phyloP scores from a whole-genome alignment of 352 stramenopile species.

The Stramenopiles sp. region DNA sequence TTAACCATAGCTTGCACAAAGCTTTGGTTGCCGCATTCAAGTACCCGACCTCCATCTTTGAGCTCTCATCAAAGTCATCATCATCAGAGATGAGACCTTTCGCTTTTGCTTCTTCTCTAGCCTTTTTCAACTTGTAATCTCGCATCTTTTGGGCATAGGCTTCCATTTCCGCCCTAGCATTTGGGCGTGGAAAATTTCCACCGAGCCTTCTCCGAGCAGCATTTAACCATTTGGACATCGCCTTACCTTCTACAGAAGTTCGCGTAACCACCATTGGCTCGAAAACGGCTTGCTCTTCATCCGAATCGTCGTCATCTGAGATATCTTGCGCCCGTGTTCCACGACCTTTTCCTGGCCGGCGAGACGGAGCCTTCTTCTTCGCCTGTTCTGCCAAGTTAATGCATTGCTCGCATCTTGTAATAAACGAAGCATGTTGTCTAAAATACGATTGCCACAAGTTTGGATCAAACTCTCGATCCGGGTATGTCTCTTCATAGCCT shows the following conservation, averaged over 20 bases:
- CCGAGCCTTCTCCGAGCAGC: constrained; percentile 66
- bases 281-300: constrained; percentile 49
- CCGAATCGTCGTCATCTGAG: constrained; percentile 65
- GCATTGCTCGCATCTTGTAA: constrained; percentile 81
- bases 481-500: constrained; percentile 52
- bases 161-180: constrained; percentile 65
- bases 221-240: constrained; percentile 80
- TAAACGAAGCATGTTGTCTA: constrained; percentile 65
- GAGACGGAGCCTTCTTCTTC: constrained; percentile 29
- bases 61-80: neutral
- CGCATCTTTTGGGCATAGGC: constrained; percentile 70
- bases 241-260: constrained; percentile 59
- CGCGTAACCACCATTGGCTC: constrained; percentile 70
- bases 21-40: constrained; percentile 52
- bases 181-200: constrained; percentile 58
- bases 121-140: constrained; percentile 35
- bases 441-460: constrained; percentile 92
- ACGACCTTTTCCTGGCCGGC: constrained; percentile 27
- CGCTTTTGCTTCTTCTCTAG: constrained; percentile 29
- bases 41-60: constrained; percentile 37
- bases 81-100: constrained; percentile 29
- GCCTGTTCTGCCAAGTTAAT: constrained; percentile 31
- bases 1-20: constrained; percentile 48
- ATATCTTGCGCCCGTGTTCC: constrained; percentile 65
- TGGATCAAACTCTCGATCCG: constrained; percentile 50